Percentiles rank a stretch among this genome's conserved stretches.
These are phyloP conservation scores for Macrocybe gigantea DNA, from an alignment of 768 basidiomycete species.

Conservation along the genomic window DNA sequence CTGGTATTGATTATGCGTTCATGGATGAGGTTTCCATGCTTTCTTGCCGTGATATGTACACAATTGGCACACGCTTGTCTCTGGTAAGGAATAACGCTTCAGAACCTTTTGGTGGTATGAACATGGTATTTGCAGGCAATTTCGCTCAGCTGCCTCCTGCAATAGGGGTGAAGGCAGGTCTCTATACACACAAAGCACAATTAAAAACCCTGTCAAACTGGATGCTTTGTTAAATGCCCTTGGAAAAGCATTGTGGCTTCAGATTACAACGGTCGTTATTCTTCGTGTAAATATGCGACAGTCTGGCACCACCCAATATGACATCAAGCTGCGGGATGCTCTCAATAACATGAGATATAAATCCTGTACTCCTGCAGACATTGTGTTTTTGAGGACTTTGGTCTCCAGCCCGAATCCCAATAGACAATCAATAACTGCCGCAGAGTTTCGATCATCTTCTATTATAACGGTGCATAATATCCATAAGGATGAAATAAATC, in stretches of 20 bases:
- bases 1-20: slow-evolving; percentile 30
- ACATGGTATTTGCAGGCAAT: slow-evolving; percentile 38
- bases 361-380: slow-evolving; percentile 30
- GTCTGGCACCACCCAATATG: slow-evolving; percentile 9
- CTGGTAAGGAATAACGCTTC: slow-evolving; percentile 10
- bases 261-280: slow-evolving; percentile 21
- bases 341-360: slow-evolving; percentile 33
- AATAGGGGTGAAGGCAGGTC: slow-evolving; percentile 9
- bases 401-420: slow-evolving; percentile 11
- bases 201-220: background rate
- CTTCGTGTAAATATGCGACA: slow-evolving; percentile 29
- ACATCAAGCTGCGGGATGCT: slow-evolving; percentile 19
- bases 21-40: slow-evolving; percentile 41
- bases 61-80: slow-evolving; percentile 17
- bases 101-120: slow-evolving; percentile 27
- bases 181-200: slow-evolving; percentile 15
- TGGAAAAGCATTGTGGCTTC: slow-evolving; percentile 23
- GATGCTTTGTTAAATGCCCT: slow-evolving; percentile 5
- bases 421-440: slow-evolving; percentile 6
- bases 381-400: slow-evolving; percentile 23
- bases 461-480: slow-evolving; percentile 32
- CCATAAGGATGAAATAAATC: slow-evolving; percentile 32
- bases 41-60: slow-evolving; percentile 19
- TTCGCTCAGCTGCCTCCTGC: slow-evolving; percentile 38
- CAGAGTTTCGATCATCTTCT: slow-evolving; percentile 24